These are phyloP conservation scores for Lojkania enalia DNA, from an alignment of 2,329 filamentous ascomycete species.

Conservation along the genomic window DNA sequence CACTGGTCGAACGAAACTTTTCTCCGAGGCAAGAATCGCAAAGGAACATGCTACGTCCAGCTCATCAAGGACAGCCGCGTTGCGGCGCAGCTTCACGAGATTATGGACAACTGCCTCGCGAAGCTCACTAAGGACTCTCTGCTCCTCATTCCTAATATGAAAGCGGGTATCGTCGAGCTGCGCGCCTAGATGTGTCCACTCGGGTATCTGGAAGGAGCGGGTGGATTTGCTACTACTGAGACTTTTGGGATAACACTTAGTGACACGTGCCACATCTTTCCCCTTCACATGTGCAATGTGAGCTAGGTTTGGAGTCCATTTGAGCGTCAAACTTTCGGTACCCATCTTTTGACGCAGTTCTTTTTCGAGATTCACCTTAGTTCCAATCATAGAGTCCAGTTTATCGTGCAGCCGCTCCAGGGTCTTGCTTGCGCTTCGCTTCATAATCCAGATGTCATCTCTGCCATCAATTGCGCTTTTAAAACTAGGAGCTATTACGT, in stretches of 20 bases:
- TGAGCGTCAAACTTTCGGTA: slow-evolving; percentile 65
- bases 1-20: slow-evolving; percentile 71
- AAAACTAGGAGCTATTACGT: slow-evolving; percentile 34
- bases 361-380: slow-evolving; percentile 64
- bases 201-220: slow-evolving; percentile 77
- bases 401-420: slow-evolving; percentile 70
- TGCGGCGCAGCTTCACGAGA: slow-evolving; percentile 82
- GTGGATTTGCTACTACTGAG: slow-evolving; percentile 83
- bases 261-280: slow-evolving; percentile 59
- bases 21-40: slow-evolving; percentile 75
- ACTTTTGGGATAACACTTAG: slow-evolving; percentile 50
- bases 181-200: slow-evolving; percentile 82
- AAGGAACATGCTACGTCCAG: slow-evolving; percentile 89
- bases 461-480: slow-evolving; percentile 42
- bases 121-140: slow-evolving; percentile 73
- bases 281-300: slow-evolving; percentile 91
- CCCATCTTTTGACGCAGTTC: slow-evolving; percentile 63
- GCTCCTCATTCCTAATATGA: slow-evolving; percentile 82
- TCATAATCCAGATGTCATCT: slow-evolving; percentile 66
- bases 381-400: slow-evolving; percentile 61
- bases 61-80: slow-evolving; percentile 89
- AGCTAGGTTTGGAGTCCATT: slow-evolving; percentile 84
- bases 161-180: slow-evolving; percentile 76
- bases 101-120: slow-evolving; percentile 77
- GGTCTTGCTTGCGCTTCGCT: slow-evolving; percentile 64